phyloP scores from a whole-genome alignment of 192 early-diverging fungal species.

The Coemansia sp. region DNA sequence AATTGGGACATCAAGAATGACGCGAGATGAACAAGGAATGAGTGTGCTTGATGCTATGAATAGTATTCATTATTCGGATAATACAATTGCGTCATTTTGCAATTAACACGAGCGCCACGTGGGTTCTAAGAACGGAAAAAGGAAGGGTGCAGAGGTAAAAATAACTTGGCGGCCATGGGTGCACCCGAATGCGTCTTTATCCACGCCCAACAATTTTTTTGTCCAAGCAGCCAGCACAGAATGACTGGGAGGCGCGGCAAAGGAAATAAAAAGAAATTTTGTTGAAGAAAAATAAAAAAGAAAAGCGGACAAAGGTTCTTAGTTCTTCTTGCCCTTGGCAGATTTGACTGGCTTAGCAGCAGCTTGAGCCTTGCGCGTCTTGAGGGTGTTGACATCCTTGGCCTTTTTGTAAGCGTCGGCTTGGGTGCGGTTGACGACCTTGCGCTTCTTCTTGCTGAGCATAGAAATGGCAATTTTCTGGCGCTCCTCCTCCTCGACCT shows the following conservation, averaged over 20 bases:
- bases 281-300: neutral
- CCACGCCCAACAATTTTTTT: neutral
- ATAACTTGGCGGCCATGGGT: neutral
- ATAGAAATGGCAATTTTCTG: constrained; percentile 56
- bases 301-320: neutral
- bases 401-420: constrained; percentile 39
- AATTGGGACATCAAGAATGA: neutral
- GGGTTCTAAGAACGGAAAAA: neutral
- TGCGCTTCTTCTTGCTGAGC: constrained; percentile 59
- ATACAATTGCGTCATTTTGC: neutral
- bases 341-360: constrained; percentile 6
- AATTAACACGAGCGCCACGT: neutral
- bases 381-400: constrained; percentile 44
- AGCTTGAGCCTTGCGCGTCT: constrained; percentile 39
- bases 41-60: neutral
- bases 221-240: neutral
- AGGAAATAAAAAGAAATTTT: neutral
- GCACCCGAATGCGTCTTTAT: neutral
- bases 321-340: constrained; percentile 20
- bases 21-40: neutral
- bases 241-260: neutral
- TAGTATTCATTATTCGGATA: neutral
- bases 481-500: constrained; percentile 55
- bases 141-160: neutral
- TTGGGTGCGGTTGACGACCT: constrained; percentile 46